A percentile compares a stretch with the other conserved stretches of the same genome.
phyloP scores from a whole-genome alignment of 2,329 filamentous ascomycete genomes.

The Nemania sp. region DNA sequence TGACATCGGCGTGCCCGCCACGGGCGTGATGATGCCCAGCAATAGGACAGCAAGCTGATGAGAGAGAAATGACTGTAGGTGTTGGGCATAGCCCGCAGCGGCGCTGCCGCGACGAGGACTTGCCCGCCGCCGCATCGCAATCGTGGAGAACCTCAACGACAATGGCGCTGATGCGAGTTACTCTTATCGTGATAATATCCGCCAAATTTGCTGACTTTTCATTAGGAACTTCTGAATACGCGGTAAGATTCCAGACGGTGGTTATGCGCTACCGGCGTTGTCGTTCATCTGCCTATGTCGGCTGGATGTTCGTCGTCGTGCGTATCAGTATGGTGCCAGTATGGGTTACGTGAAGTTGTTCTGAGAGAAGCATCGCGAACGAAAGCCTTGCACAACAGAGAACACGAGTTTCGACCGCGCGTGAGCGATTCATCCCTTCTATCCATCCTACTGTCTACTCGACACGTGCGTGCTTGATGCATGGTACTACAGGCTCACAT shows the following conservation, averaged over 20 bases:
- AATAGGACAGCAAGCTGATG: constrained; percentile 14
- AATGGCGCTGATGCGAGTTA: neutral
- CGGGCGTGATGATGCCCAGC: constrained; percentile 35
- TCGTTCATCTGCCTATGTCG: neutral
- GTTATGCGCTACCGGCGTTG: neutral
- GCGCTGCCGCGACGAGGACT: constrained; percentile 8
- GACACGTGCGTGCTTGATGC: neutral
- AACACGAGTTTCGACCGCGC: constrained; percentile 6
- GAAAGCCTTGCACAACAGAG: constrained; percentile 10
- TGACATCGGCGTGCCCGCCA: constrained; percentile 46
- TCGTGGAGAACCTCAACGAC: constrained; percentile 12
- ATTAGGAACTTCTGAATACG: neutral
- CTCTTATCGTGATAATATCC: constrained; percentile 9
- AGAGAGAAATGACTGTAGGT: neutral
- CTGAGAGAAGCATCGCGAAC: constrained; percentile 5
- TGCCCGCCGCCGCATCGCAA: constrained; percentile 11
- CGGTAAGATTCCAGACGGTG: neutral
- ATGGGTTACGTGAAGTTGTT: neutral
- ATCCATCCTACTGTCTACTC: constrained; percentile 1
- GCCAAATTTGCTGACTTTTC: neutral
- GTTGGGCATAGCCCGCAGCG: neutral
- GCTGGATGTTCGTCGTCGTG: neutral
- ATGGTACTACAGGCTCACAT: constrained; percentile 11
- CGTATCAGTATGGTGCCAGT: constrained; percentile 3
- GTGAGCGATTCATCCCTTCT: constrained; percentile 14